These are phyloP conservation scores for Cladosporium sphaerospermum DNA, from an alignment of 2,329 filamentous ascomycete species.

Conservation along the genomic window DNA sequence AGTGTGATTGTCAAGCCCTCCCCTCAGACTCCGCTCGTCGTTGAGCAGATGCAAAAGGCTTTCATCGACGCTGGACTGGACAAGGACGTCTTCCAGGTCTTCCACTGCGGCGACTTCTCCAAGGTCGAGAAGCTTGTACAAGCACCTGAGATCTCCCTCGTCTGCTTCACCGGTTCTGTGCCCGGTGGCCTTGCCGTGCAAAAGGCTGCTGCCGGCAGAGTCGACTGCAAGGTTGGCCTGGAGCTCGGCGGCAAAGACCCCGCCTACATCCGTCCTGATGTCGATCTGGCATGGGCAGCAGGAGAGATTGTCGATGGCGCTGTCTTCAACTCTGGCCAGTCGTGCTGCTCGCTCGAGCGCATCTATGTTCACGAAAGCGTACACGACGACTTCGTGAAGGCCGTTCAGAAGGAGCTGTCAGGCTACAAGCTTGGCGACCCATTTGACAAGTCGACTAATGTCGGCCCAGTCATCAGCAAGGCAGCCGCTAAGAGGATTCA, in stretches of 20 bases:
- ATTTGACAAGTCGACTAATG: conserved; percentile 66
- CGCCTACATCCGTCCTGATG: conserved; percentile 79
- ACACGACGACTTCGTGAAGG: conserved; percentile 74
- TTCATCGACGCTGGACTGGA: conserved; percentile 79
- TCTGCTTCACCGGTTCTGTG: conserved; percentile 93
- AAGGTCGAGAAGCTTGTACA: conserved; percentile 74
- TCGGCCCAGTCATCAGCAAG: conserved; percentile 85
- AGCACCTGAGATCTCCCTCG: conserved; percentile 67
- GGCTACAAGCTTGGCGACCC: conserved; percentile 86
- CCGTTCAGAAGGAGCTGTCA: conserved; percentile 69
- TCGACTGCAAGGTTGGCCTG: conserved; percentile 73
- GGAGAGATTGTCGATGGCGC: conserved; percentile 92
- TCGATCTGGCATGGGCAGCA: conserved; percentile 84
- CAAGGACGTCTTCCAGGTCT: conserved; percentile 78
- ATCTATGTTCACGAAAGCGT: conserved; percentile 84
- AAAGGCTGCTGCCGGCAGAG: conserved; percentile 72
- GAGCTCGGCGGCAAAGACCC: conserved; percentile 95
- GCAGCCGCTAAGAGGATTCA: conserved; percentile 69
- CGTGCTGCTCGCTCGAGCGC: conserved; percentile 87
- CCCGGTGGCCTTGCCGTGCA: conserved; percentile 82
- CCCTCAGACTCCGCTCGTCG: conserved; percentile 88
- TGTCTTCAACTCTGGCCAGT: conserved; percentile 98
- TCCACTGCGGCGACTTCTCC: conserved; percentile 76
- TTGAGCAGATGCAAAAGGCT: conserved; percentile 70
- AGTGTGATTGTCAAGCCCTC: conserved; percentile 91